Evolutionary conservation across 208 protist genomes (phyloP).

Genomic region (Crithidia mellificae): DNA sequence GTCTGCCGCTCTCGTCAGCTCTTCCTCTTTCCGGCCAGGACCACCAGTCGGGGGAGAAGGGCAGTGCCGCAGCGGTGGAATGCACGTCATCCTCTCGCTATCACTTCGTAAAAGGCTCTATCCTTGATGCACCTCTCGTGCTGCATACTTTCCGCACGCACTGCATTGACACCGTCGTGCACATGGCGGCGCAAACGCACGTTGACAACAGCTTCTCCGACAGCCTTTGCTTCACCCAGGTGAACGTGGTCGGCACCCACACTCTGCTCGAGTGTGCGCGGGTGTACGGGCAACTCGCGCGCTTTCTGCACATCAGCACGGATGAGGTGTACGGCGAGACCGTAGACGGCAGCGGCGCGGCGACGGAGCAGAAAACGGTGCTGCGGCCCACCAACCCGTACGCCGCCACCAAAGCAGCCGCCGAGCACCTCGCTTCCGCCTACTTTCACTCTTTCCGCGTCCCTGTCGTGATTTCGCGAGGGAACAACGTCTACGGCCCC

Average conservation of each 20-base stretch:
- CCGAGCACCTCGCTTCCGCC: constrained; percentile 76
- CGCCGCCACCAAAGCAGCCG: constrained; percentile 86
- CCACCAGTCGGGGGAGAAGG: neutral
- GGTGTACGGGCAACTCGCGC: constrained; percentile 64
- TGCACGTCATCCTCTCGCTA: constrained; percentile 44
- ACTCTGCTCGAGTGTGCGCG: constrained; percentile 86
- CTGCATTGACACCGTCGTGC: constrained; percentile 92
- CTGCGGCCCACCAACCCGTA: constrained; percentile 96
- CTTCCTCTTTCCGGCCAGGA: constrained; percentile 1
- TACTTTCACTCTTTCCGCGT: constrained; percentile 92
- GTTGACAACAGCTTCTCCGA: constrained; percentile 94
- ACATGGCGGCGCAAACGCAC: constrained; percentile 95
- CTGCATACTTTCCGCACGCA: constrained; percentile 61
- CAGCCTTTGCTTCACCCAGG: constrained; percentile 91
- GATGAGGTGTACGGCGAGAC: constrained; percentile 97
- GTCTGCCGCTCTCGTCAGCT: neutral
- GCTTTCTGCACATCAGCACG: constrained; percentile 95
- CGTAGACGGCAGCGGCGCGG: neutral
- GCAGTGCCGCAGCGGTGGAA: neutral
- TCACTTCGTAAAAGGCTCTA: constrained; percentile 85
- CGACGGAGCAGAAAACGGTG: constrained; percentile 46
- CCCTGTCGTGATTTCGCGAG: constrained; percentile 94
- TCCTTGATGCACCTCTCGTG: constrained; percentile 69
- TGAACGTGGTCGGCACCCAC: constrained; percentile 95
- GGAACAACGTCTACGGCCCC: constrained; percentile 94